Conservation (phyloP, 352 stramenopile species). For the Achlya hypogyna region DNA sequence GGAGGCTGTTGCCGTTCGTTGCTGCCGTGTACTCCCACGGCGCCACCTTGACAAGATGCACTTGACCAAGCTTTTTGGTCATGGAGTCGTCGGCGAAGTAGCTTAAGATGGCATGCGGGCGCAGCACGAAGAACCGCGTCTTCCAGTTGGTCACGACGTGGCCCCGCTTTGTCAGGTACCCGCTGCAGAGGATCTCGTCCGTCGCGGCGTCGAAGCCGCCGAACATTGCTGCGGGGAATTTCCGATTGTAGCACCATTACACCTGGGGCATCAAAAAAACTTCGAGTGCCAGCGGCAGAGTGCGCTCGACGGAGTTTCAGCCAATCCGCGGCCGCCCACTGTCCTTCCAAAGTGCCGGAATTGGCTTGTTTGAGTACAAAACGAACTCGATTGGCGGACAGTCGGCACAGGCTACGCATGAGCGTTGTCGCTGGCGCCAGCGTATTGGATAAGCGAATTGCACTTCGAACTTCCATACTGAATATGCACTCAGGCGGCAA, state of each 20-base stretch:
- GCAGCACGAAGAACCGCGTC: conserved; percentile 21
- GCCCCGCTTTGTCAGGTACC: conserved; percentile 21
- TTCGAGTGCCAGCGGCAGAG: background rate
- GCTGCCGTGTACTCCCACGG: conserved; percentile 10
- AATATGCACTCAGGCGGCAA: background rate
- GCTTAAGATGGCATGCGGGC: conserved; percentile 9
- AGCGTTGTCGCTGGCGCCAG: background rate
- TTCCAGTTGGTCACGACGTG: conserved; percentile 23
- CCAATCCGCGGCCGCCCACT: background rate
- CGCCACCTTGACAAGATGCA: conserved; percentile 19
- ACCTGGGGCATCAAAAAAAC: background rate
- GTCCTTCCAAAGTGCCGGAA: background rate
- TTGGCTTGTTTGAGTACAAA: background rate
- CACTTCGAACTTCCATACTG: background rate
- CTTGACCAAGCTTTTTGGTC: conserved; percentile 18
- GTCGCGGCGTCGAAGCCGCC: background rate
- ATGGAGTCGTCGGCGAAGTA: conserved; percentile 21
- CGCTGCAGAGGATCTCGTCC: conserved; percentile 17
- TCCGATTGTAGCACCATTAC: background rate
- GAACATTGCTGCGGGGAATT: background rate
- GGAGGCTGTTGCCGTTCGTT: background rate
- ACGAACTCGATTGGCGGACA: background rate
- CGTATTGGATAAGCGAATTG: background rate
- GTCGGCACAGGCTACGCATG: background rate
- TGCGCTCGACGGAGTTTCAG: background rate